Evolutionary conservation across 129 eudicot genomes (phyloP).

Genomic region (Daucus carota): DH1_v3.0 NC_030382.2:33956501-33957000

Average conservation of each 20-base stretch:
- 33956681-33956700: neutral
- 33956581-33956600: slow-evolving; percentile 4
- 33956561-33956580: neutral
- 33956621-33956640: neutral
- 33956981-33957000: slow-evolving; percentile 81
- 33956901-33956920: slow-evolving; percentile 32
- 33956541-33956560: neutral
- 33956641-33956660: neutral
- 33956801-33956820: slow-evolving; percentile 70
- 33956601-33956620: slow-evolving; percentile 12
- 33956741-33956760: slow-evolving; percentile 1
- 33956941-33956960: slow-evolving; percentile 22
- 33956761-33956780: slow-evolving; percentile 24
- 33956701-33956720: neutral
- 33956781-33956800: slow-evolving; percentile 43
- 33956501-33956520: neutral
- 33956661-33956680: neutral
- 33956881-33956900: slow-evolving; percentile 38
- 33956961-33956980: slow-evolving; percentile 26
- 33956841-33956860: slow-evolving; percentile 62
- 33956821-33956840: slow-evolving; percentile 72
- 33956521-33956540: neutral
- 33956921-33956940: slow-evolving; percentile 15
- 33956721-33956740: neutral
- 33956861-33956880: slow-evolving; percentile 61